phyloP scores from a whole-genome alignment of 257 asterid genomes.

The Fraxinus cuspidata region DNA sequence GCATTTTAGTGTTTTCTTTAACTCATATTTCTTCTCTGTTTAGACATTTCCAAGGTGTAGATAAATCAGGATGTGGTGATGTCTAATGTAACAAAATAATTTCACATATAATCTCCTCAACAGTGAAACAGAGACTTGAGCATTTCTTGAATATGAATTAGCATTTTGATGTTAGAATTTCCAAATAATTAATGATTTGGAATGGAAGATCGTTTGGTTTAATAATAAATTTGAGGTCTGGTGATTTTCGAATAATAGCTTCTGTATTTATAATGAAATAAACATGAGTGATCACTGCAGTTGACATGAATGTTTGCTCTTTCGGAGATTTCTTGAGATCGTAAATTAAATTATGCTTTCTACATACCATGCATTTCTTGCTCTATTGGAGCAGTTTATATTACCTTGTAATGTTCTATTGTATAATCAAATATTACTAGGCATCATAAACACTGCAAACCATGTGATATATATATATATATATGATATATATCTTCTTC shows the following conservation, averaged over 20 bases:
- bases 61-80: neutral
- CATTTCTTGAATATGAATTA: neutral
- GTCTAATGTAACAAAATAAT: neutral
- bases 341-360: conserved; percentile 5
- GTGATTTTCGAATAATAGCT: neutral
- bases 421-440: neutral
- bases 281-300: neutral
- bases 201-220: neutral
- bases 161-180: neutral
- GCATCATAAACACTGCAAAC: neutral
- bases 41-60: neutral
- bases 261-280: conserved; percentile 8
- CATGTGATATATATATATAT: conserved; percentile 10
- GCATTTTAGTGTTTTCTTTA: neutral
- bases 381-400: neutral
- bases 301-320: neutral
- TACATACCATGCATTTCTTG: conserved; percentile 1
- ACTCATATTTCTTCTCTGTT: neutral
- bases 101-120: neutral
- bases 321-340: neutral
- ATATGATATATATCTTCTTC: neutral
- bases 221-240: neutral
- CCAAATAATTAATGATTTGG: neutral
- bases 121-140: neutral
- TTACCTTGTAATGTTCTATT: neutral